Conservation (phyloP, 805 yeast species). For the Barnettozyma sucrosica region DNA sequence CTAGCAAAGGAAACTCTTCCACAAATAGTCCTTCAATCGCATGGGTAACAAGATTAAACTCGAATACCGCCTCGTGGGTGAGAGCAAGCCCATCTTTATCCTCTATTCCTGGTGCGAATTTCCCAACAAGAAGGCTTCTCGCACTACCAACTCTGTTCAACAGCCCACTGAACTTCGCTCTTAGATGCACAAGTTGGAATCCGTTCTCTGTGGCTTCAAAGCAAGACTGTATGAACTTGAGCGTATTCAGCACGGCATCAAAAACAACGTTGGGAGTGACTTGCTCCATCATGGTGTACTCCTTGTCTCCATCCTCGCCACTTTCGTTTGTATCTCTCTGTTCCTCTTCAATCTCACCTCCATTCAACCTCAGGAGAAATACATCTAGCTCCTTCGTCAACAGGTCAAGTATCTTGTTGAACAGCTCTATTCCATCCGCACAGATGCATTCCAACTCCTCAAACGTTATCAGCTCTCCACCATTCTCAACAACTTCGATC, state of each 20-base stretch:
- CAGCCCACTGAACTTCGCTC: neutral
- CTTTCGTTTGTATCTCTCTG: constrained; percentile 11
- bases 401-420: constrained; percentile 11
- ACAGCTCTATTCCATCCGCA: constrained; percentile 7
- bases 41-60: constrained; percentile 10
- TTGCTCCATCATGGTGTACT: constrained; percentile 22
- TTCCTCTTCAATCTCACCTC: constrained; percentile 11
- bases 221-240: constrained; percentile 11
- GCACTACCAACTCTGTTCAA: neutral
- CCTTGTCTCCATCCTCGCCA: constrained; percentile 13
- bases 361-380: constrained; percentile 15
- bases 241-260: constrained; percentile 14
- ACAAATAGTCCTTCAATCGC: constrained; percentile 11
- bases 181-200: constrained; percentile 8
- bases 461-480: constrained; percentile 5
- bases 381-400: constrained; percentile 18
- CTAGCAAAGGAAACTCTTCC: constrained; percentile 3
- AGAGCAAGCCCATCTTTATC: constrained; percentile 6
- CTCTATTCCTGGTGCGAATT: constrained; percentile 4
- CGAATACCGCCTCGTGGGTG: constrained; percentile 10
- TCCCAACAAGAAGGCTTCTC: neutral
- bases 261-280: constrained; percentile 20
- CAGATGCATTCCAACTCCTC: constrained; percentile 12
- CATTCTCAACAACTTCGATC: constrained; percentile 13
- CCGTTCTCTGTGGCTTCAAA: constrained; percentile 12